Base-by-base conservation (phyloP, 2,329 filamentous ascomycete genomes). In the Sporothrix brunneoviolacea region DNA sequence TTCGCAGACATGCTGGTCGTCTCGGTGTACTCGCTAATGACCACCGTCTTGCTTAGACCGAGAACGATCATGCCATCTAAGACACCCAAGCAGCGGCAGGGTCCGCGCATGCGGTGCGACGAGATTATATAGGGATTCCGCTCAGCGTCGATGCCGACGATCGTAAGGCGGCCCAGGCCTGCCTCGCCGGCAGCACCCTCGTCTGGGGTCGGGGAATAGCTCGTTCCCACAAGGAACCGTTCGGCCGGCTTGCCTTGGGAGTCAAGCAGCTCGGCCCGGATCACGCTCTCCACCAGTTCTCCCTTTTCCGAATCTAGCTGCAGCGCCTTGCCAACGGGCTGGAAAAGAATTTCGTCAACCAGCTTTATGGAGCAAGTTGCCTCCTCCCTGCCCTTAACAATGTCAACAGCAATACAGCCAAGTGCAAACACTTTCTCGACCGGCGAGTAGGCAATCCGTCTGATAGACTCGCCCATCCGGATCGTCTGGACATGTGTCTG, bases 171-270 rank as follows among this genome's bases (percentile, higher is more conserved):
- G 1, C 93, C 93, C 33, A 80, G 75, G n/a, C 75, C 73, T 13
- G 75, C 70, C 10, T 76, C 70, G 16, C 52, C 43, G n/a, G 50
- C 54, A 30, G 56, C 67, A 8, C 81, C 79, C 4, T 16, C 38
- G 40, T 88, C 82, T 8, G 74, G 73, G 38, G 91, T 64, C n/a
- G n/a, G n/a, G n/a, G n/a, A n/a, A 60, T 86, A 91, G 50, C 87
- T 87, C 0, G 93, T 97, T 7, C 93, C 93, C 7, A 97, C 80
- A n/a, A 97, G 72, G 61, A 97, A 97, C 37, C 90, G 76, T 64
- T 97, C 91, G 0, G 76, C 77, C 5, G 68, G 63, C 24, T 74
- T 70, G 9, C 81, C 82, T 37, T 70, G 71, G 4, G 69, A 69
- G 58, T 72, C 83, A 3, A 77, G 74, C 12, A 96, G 74, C 58